phyloP scores from a whole-genome alignment of 2,329 filamentous ascomycete species.

The Stemphylium beticola region DNA sequence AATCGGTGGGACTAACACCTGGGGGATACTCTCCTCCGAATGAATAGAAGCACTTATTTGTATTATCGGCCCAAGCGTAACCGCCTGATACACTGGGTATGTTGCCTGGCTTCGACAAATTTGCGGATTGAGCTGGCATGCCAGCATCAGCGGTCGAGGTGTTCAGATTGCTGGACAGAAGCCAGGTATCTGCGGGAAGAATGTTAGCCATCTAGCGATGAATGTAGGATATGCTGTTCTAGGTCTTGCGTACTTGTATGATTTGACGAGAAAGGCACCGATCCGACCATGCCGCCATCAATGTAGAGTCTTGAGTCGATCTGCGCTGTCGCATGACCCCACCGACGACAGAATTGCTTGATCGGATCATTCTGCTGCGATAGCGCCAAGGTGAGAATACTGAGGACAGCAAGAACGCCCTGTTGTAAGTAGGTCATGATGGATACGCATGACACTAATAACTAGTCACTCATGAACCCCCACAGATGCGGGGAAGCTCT shows the following conservation, averaged over 20 bases:
- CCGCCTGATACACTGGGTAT: constrained; percentile 60
- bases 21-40: constrained; percentile 64
- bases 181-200: constrained; percentile 55
- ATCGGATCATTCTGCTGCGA: constrained; percentile 59
- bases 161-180: constrained; percentile 65
- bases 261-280: constrained; percentile 45
- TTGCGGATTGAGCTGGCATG: constrained; percentile 62
- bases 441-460: constrained; percentile 33
- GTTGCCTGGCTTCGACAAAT: constrained; percentile 64
- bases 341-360: constrained; percentile 56
- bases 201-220: constrained; percentile 16
- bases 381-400: constrained; percentile 30
- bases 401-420: constrained; percentile 35
- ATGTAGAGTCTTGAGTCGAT: constrained; percentile 67
- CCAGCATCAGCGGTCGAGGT: constrained; percentile 44
- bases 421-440: constrained; percentile 41
- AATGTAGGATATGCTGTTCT: not conserved
- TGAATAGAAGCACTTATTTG: constrained; percentile 68
- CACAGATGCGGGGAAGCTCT: constrained; percentile 16
- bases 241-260: constrained; percentile 60
- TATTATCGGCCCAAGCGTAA: constrained; percentile 64
- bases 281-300: constrained; percentile 54
- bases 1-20: constrained; percentile 50
- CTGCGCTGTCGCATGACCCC: constrained; percentile 65
- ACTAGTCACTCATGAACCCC: constrained; percentile 22